Evolutionary conservation across 2,329 filamentous ascomycete species (phyloP).

Genomic region (Aquanectria penicillioides): DNA sequence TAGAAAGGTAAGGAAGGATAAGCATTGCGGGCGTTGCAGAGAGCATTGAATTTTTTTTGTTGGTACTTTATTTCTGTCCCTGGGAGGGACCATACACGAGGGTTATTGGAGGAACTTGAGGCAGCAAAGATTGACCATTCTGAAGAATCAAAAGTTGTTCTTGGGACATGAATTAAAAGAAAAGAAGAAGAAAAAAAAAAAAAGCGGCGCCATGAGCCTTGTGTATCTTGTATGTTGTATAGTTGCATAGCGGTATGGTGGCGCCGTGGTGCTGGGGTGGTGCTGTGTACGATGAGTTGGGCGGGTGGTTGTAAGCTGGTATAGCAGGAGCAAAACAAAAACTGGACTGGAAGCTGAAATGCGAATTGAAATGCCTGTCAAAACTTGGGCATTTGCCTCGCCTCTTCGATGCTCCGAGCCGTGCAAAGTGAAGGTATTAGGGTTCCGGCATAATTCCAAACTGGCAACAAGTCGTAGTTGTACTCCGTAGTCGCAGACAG

Average conservation of each 20-base stretch:
- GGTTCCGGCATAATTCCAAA: too few species aligned
- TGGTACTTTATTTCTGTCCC: slow-evolving; percentile 21
- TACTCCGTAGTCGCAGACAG: too few species aligned
- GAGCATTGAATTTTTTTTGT: slow-evolving; percentile 29
- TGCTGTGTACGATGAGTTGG: too few species aligned
- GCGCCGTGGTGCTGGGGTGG: not conserved
- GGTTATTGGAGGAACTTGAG: slow-evolving; percentile 15
- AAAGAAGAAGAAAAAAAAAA: too few species aligned
- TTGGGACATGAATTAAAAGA: slow-evolving; percentile 19
- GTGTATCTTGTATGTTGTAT: not conserved
- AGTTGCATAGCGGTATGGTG: not conserved
- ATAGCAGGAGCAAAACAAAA: too few species aligned
- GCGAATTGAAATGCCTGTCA: too few species aligned
- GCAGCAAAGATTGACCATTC: slow-evolving; percentile 34
- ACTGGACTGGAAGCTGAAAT: too few species aligned
- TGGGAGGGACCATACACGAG: not conserved
- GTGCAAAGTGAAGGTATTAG: too few species aligned
- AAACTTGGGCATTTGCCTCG: too few species aligned
- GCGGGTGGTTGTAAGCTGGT: too few species aligned
- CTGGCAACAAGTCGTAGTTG: too few species aligned
- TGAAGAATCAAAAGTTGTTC: slow-evolving; percentile 37
- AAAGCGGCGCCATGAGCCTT: not conserved
- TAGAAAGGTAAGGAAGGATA: slow-evolving; percentile 41
- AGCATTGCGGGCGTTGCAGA: slow-evolving; percentile 39
- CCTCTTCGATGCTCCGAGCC: too few species aligned